These are phyloP conservation scores for Fusarium cicatricum DNA, from an alignment of 2,329 filamentous ascomycete genomes.

Conservation along the genomic window DNA sequence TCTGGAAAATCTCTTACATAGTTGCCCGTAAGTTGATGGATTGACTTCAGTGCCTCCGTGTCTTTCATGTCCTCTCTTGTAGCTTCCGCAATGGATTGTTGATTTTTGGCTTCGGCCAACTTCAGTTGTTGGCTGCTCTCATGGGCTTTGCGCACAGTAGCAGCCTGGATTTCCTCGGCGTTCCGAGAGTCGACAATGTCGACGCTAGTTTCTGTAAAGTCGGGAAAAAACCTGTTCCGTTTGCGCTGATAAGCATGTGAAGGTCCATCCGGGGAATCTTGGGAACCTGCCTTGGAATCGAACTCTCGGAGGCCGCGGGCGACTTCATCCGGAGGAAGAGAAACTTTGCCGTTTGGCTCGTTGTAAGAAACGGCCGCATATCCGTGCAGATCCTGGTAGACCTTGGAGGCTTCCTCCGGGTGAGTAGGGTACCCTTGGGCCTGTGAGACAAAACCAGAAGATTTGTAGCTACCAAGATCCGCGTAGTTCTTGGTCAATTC, in stretches of 20 bases:
- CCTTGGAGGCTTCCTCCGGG: conserved; percentile 48
- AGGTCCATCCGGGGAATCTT: conserved; percentile 35
- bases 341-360: conserved; percentile 45
- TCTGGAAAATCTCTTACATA: conserved; percentile 62
- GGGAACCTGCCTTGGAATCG: conserved; percentile 47
- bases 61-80: conserved; percentile 6
- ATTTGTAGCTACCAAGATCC: conserved; percentile 54
- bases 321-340: conserved; percentile 44
- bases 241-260: conserved; percentile 38
- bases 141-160: conserved; percentile 42
- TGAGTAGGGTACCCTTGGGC: conserved; percentile 40
- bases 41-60: background rate
- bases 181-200: conserved; percentile 38
- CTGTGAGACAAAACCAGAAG: conserved; percentile 42
- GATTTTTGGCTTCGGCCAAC: conserved; percentile 17
- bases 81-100: conserved; percentile 8
- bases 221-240: conserved; percentile 32
- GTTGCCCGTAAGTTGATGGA: conserved; percentile 53
- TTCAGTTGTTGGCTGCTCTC: conserved; percentile 29
- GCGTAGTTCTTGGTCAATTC: conserved; percentile 50
- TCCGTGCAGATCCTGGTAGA: conserved; percentile 52
- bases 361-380: conserved; percentile 50
- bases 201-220: conserved; percentile 27
- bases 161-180: conserved; percentile 45
- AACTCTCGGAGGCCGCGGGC: conserved; percentile 49